Conservation (phyloP, 306 rosid genomes). For the Inga oerstediana region DNA sequence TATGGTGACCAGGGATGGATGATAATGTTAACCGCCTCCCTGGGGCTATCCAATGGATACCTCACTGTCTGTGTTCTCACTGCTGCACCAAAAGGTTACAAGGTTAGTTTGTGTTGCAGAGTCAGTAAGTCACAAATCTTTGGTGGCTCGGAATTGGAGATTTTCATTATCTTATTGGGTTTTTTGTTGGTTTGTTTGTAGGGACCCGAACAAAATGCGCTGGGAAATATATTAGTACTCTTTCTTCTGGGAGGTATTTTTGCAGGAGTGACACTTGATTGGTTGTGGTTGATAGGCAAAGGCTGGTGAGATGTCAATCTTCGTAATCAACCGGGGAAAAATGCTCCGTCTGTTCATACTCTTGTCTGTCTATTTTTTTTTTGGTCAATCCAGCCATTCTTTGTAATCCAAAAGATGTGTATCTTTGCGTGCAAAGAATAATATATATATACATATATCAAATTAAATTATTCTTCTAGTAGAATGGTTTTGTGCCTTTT, state of each 20-base stretch:
- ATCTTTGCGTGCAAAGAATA: background rate
- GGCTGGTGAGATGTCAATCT: slow-evolving; percentile 62
- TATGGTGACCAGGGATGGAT: slow-evolving; percentile 92
- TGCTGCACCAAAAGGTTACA: slow-evolving; percentile 93
- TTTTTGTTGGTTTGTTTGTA: slow-evolving; percentile 27
- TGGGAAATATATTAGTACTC: slow-evolving; percentile 82
- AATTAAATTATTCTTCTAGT: background rate
- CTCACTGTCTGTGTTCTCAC: slow-evolving; percentile 87
- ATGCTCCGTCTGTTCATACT: background rate
- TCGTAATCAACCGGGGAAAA: background rate
- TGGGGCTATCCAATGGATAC: slow-evolving; percentile 88
- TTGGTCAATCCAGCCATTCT: too few species aligned
- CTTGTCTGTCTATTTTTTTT: background rate
- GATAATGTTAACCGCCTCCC: slow-evolving; percentile 79
- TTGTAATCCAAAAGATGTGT: too few species aligned
- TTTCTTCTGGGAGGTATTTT: slow-evolving; percentile 81
- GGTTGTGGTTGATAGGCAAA: slow-evolving; percentile 94
- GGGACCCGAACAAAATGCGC: slow-evolving; percentile 98
- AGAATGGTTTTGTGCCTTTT: background rate
- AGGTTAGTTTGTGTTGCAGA: slow-evolving; percentile 46
- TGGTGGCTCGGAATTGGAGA: background rate
- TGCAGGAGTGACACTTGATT: slow-evolving; percentile 87
- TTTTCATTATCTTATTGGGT: background rate
- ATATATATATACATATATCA: background rate
- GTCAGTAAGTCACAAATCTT: background rate